phyloP scores from a whole-genome alignment of 2,329 filamentous ascomycete genomes.

The Fusarium penzigii region DNA sequence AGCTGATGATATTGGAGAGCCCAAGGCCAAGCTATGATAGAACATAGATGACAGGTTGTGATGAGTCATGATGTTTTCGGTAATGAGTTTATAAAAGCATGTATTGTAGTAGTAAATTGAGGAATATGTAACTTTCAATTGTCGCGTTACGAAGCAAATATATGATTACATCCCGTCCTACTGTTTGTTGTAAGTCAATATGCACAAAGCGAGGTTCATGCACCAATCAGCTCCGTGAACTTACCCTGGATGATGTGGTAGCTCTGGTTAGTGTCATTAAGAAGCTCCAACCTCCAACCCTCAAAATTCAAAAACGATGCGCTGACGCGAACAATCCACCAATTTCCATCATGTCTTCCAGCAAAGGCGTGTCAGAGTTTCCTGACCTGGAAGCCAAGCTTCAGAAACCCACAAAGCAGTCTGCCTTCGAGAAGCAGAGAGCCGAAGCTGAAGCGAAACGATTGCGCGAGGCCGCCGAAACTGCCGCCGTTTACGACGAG shows the following conservation, averaged over 20 bases:
- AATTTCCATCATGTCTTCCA: slow-evolving; percentile 45
- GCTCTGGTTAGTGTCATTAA: background rate
- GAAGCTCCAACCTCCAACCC: background rate
- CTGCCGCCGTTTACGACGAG: slow-evolving; percentile 81
- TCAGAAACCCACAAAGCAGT: slow-evolving; percentile 78
- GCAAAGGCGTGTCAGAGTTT: slow-evolving; percentile 57
- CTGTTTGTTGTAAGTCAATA: no score
- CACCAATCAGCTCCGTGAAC: slow-evolving; percentile 17
- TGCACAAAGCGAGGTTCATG: slow-evolving; percentile 19
- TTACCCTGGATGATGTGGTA: background rate
- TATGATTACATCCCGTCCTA: no score
- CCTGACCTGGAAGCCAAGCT: slow-evolving; percentile 77
- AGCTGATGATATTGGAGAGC: slow-evolving; percentile 15
- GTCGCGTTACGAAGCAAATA: no score
- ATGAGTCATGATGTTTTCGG: no score
- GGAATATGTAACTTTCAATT: no score
- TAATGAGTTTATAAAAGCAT: no score
- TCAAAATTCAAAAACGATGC: slow-evolving; percentile 12
- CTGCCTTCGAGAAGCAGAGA: slow-evolving; percentile 83
- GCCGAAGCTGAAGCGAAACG: slow-evolving; percentile 89
- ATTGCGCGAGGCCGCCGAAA: slow-evolving; percentile 80
- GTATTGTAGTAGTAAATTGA: no score
- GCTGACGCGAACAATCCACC: background rate
- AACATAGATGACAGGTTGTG: slow-evolving; percentile 16
- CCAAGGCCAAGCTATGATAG: slow-evolving; percentile 28